Evolutionary conservation across 768 basidiomycete genomes (phyloP), one percentile per base, ranked within the genome.

Genomic region (Naganishia vishniacii): DNA sequence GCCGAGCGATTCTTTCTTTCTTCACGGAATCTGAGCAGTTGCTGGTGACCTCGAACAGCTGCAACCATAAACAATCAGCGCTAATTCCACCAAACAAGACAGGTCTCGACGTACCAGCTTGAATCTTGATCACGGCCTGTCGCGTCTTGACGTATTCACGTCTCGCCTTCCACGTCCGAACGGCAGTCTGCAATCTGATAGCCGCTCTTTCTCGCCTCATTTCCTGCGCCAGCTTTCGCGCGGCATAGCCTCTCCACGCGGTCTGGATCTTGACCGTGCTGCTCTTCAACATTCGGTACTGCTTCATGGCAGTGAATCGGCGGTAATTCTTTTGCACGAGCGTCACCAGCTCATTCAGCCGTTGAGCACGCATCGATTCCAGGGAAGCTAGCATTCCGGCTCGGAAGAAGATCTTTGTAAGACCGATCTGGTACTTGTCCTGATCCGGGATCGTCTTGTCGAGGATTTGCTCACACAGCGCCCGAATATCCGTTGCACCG

Each of bases 351-450:
- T 86, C 81, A 73, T 94, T 93, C 59, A 98, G 83, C 65, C 89
- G 83, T 65, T 88, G 86, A 7, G 91, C 86, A 4, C 45, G 45
- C 61, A 93, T 82, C 16, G 89, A 85, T 79, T 99, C 95, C 47
- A 99, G 82, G 6, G 88, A 88, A 28, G 95, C 94, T 61, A 99
- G 86, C 91, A 98, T 97, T 68, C 95, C 95, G 13, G 95, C 93
- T 65, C 95, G 85, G 83, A 99, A 98, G 81, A 99, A 99, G 70
- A 99, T 97, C 80, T 99, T 99, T 28, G 90, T 98, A 29, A 92
- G 82, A 70, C 95, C 95, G 72, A 86, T 86, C 79, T 99, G 95
- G 78, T 92, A 95, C 81, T 94, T 97, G 81, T 97, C 93, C 7
- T 86, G 83, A 68, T 98, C 95, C 40, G 87, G 86, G 74, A 97